Evolutionary conservation across 2,329 filamentous ascomycete species (phyloP), one percentile per base, ranked within the genome.

Genomic region (Xylaria multiplex): DNA sequence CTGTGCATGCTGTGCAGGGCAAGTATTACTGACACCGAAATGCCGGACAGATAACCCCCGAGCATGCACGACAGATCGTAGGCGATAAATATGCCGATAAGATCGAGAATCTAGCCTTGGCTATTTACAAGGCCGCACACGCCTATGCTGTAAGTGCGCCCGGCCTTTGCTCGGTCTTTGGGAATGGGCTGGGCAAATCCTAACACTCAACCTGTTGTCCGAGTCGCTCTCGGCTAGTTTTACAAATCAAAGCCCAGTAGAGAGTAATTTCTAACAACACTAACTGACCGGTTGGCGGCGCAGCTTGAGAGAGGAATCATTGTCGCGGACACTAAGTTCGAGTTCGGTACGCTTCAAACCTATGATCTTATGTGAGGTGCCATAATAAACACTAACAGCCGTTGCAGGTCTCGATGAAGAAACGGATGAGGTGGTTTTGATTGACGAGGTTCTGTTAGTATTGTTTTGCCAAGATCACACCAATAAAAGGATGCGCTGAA

Each of bases 401-500:
- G 5, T 7, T 49, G 14, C 22, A 69, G 67, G 67, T 1, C 81
- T 92, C 19, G 88, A 91, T 71, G 83, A 86, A 68, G 84, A 80
- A 63, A 88, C 86, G 1, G 84, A 88, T 67, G 86, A 91, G 73
- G 85, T 96, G 7, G 87, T 93, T 42, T 83, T 95, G 58, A 88
- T 93, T 4, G 93, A 97, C 75, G 93, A 97, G 81, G 92, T 96
- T 24, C 81, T 97, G 68, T 69, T 3, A 69, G 67, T 69, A 37
- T 24, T 46, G 7, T 22, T 16, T 19, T 42, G 8, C n/a, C 14
- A 32, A 45, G 19, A 1, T 4, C n/a, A 8, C 14, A 27, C 6
- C n/a, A 19, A 32, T 14, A 14, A 1, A 43, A 35, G 6, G 50
- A 59, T 2, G 35, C 50, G 37, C 9, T 2, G 11, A 24, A 56